Conservation (phyloP, 352 stramenopile genomes). For the Phytopythium cucurbitacearum region DNA sequence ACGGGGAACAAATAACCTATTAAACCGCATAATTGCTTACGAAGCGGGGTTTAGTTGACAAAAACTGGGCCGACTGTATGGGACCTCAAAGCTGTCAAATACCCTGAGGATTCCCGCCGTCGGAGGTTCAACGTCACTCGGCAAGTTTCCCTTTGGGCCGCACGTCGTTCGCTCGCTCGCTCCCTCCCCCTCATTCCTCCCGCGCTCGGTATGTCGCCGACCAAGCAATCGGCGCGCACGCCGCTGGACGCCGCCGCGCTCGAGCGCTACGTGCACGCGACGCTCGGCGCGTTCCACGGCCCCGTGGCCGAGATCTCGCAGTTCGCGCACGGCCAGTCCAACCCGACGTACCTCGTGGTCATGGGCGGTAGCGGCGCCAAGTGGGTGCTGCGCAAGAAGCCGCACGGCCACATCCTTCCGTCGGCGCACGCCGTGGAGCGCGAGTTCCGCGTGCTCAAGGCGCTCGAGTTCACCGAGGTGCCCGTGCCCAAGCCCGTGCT, state of each 20-base stretch:
- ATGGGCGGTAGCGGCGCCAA: constrained; percentile 47
- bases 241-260: constrained; percentile 48
- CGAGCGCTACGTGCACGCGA: constrained; percentile 41
- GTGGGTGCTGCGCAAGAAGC: constrained; percentile 85
- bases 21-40: too few relatives aligned
- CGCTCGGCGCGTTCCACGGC: constrained; percentile 47
- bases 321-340: constrained; percentile 85
- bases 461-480: constrained; percentile 62
- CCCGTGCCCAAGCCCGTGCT: constrained; percentile 58
- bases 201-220: constrained; percentile 6
- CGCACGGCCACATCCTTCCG: constrained; percentile 68
- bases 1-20: too few relatives aligned
- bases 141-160: too few relatives aligned
- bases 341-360: constrained; percentile 82
- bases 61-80: too few relatives aligned
- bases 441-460: constrained; percentile 68
- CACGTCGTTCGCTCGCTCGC: too few relatives aligned
- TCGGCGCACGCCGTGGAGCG: constrained; percentile 80
- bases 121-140: too few relatives aligned
- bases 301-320: constrained; percentile 58
- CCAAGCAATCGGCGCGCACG: constrained; percentile 47
- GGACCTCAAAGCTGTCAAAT: too few relatives aligned
- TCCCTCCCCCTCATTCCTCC: too few relatives aligned
- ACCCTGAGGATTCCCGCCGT: too few relatives aligned
- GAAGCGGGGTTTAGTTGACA: too few relatives aligned